Evolutionary conservation across 148 eudicot species (phyloP).

Genomic region (Pouteria glomerata): DNA sequence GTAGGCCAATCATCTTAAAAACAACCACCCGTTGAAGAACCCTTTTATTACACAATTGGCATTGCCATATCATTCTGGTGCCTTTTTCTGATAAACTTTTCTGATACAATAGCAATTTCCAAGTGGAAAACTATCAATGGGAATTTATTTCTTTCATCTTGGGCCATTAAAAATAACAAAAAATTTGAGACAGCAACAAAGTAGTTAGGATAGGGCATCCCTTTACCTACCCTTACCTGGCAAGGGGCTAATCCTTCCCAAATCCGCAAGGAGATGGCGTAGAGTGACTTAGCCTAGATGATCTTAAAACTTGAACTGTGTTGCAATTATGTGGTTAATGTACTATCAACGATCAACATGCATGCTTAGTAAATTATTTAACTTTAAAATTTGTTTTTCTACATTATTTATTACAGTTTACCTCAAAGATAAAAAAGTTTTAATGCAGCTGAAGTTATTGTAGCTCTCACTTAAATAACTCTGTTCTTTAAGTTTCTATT

Average conservation of each 20-base stretch:
- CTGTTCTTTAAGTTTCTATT: background rate
- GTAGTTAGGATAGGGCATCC: too few species aligned
- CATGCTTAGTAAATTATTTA: background rate
- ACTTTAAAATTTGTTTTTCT: background rate
- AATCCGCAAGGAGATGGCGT: background rate
- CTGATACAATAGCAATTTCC: too few species aligned
- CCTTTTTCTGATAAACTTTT: too few species aligned
- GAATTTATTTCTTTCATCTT: too few species aligned
- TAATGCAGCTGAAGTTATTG: background rate
- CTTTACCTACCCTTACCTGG: too few species aligned
- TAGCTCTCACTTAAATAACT: background rate
- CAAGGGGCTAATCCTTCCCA: background rate
- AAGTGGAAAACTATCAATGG: too few species aligned
- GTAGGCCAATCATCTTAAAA: too few species aligned
- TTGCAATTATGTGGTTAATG: background rate
- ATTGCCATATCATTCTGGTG: too few species aligned
- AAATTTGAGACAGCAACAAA: too few species aligned
- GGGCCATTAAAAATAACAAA: too few species aligned
- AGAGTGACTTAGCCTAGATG: background rate
- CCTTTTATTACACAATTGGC: too few species aligned
- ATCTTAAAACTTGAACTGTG: background rate
- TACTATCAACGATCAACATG: background rate
- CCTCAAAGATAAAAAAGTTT: background rate
- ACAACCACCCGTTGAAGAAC: too few species aligned
- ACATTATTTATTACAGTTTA: background rate